Evolutionary conservation across 495 filamentous ascomycete genomes (phyloP), one percentile per base, ranked within the genome.

Genomic region (Gamarada debralockiae): DNA sequence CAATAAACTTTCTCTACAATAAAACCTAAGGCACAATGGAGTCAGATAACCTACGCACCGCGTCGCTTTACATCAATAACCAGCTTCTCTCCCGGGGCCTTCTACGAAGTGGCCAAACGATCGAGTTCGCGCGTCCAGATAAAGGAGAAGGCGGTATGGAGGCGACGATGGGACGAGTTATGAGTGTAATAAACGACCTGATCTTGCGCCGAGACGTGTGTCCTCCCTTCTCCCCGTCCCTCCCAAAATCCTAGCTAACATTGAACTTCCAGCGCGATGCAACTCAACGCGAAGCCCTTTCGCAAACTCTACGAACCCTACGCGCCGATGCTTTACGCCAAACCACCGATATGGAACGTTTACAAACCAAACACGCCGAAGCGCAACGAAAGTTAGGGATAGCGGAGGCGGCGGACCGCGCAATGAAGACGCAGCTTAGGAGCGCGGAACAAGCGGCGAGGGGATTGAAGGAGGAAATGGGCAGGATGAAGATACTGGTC

Each of bases 21-120:
- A 3, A 23, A 7, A 5, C 27, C 21, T 8, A 15, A 22, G 22
- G 40, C 15, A 73, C 72, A 69, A 93, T 93, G 83, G 90, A 95
- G 64, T 67, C 80, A 49, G 81, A 86, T 50, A 92, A 87, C 70
- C 73, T 97, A 40, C 81, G 86, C 59, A 89, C 90, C 51, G 93
- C 93, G 22, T 96, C 92, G 50, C 81, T 83, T 41, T 97, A 97
- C 70, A 87, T 98, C 71, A 98, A 98, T 73, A 96, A 97, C 66
- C 84, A 96, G 52, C 76, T 98, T 25, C 80, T 96, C 29, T 90
- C 92, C 3, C 83, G 93, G 36, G 93, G 93, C 17, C 76, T 98
- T 18, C 71, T 97, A 10, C 86, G 87, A 62, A 86, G 88, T 83
- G 87, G 90, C 58, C 77, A 81, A 52, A 79, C 79, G 25, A 93